Conservation (phyloP, 140 eudicot species). For the Erigeron philadelphicus region DNA sequence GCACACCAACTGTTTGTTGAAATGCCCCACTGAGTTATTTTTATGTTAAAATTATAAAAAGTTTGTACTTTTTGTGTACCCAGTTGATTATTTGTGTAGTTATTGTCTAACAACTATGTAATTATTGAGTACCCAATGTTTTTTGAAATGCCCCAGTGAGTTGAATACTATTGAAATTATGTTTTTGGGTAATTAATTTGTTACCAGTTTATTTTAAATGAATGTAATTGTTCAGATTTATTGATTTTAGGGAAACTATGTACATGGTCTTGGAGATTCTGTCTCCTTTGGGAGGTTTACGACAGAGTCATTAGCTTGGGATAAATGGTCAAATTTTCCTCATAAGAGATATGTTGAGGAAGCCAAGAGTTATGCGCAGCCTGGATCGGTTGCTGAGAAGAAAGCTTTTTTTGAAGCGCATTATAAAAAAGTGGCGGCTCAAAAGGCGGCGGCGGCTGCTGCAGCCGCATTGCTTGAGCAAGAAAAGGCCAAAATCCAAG, state of each 20-base stretch:
- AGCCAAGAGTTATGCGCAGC: conserved; percentile 78
- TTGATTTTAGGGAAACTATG: conserved; percentile 35
- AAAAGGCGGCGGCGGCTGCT: conserved; percentile 46
- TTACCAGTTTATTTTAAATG: neutral
- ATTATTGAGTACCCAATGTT: conserved; percentile 14
- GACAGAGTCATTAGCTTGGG: conserved; percentile 77
- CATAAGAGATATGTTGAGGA: conserved; percentile 78
- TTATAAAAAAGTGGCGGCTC: conserved; percentile 81
- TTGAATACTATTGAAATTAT: neutral
- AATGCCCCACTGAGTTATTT: conserved; percentile 11
- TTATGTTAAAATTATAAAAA: neutral
- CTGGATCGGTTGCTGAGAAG: conserved; percentile 89
- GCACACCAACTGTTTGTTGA: conserved; percentile 6
- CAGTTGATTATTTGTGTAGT: neutral
- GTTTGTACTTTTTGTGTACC: neutral
- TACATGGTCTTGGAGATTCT: conserved; percentile 53
- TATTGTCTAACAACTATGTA: neutral
- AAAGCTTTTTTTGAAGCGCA: conserved; percentile 95
- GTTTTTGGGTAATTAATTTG: neutral
- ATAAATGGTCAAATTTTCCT: conserved; percentile 77
- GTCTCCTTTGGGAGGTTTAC: conserved; percentile 50
- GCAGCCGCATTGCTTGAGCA: conserved; percentile 59
- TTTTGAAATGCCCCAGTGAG: conserved; percentile 17
- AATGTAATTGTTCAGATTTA: neutral
- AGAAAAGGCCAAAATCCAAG: conserved; percentile 29